Base-by-base conservation (phyloP, 257 asterid genomes). In the Rauvolfia tetraphylla region DNA sequence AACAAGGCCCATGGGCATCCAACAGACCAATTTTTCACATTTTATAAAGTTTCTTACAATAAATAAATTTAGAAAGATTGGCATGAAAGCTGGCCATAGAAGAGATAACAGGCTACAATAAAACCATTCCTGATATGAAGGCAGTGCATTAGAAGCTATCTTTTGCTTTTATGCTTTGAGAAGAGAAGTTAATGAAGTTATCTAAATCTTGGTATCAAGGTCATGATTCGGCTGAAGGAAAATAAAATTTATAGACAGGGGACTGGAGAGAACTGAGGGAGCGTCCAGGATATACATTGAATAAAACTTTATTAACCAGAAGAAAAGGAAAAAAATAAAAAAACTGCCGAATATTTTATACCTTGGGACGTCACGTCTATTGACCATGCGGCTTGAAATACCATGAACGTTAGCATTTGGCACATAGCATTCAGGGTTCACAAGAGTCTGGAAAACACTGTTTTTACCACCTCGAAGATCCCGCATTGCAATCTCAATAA, bases 401-500 rank as follows among this genome's bases (percentile, higher is more conserved):
- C 89, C 88, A 56, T 95, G 98, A 78, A 92, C 25, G 51, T 75
- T 51, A 51, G 89, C 66, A 70, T 95, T 95, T 31, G 83, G 82
- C 75, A 92, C 93, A 59, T 33, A 75, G 57, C 95, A 79, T 36
- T 81, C 90, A 7, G 98, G 98, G 83, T 95, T 95, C 77, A 95
- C 87, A 51, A 95, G 89, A 54, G 95, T 84, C 93, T 95, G 91
- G 27, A 95, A 92, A 75, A 92, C 90, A 90, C 98, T 86, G 82
- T 90, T 86, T 66, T 81, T 89, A 75, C 98, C 98, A 57, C 98
- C 98, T 84, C 85, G 86, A 75, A 95, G 93, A 86, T 95, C 98
- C 86, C 87, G 96, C 66, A 89, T 77, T 56, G 98, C 98, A 71
- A 95, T 80, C 91, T 95, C 98, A 75, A 95, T 74, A 59, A 95